Base-by-base conservation (phyloP, 306 rosid genomes). In the Hippophae tibetana region DNA sequence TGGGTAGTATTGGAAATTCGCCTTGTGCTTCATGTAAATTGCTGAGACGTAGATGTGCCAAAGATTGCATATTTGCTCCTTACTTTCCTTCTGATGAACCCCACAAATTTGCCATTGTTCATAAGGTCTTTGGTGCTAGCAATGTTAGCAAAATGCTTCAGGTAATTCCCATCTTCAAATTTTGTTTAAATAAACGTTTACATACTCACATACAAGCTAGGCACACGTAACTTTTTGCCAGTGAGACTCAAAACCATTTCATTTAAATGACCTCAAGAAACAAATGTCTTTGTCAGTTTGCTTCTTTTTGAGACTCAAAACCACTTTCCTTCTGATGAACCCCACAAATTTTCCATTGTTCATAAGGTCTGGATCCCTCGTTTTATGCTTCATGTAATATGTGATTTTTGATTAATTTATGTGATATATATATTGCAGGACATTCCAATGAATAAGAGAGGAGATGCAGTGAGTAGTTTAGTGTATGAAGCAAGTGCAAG, bases 21-120 rank as follows among this genome's bases (percentile, higher is more conserved):
- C 98, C 98, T 7, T 92, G 98, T 57, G 98, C 96, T 42, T 92
- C 98, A 14, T 92, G 98, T 84, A 92, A 92, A 79, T 69, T 92
- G 54, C 79, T 92, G 31, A 77, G 96, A 54, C 89, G 98, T 43
- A 73, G 96, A 10, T 92, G 98, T 38, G 72, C 86, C 71, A 78
- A 76, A 49, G 87, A 92, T 66, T 92, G 98, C 83, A 70, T 76
- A 53, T 92, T 92, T 18, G 89, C 96, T 12, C 98, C 98, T 31
- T 92, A 83, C 62, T 92, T 92, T 13, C 89, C 96, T 41, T 69
- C 96, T 23, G 84, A 92, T 52, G 95, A 92, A 42, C 96, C 96
- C 11, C 89, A 83, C 60, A 92, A 83, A 74, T 92, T 92, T 54
- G 90, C 90, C 65, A 83, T 80, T 38, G 98, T 92, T 63, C 98